Evolutionary conservation across 2,329 filamentous ascomycete genomes (phyloP).

Genomic region (Blastomyces parvus): DNA sequence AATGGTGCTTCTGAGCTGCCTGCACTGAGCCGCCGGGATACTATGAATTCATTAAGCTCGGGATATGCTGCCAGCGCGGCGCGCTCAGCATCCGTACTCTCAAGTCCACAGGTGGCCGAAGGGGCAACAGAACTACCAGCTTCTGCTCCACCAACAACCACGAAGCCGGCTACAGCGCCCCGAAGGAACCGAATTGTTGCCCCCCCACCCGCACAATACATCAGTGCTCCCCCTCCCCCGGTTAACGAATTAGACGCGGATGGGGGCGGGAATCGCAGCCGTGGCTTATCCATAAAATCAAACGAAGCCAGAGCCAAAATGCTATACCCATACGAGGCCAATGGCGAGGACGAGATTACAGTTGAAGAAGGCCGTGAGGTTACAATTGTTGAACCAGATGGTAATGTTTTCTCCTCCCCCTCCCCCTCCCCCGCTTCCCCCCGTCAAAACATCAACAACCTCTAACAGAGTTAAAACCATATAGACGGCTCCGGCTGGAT

Average conservation of each 20-base stretch:
- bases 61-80: conserved; percentile 74
- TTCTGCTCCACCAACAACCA: conserved; percentile 31
- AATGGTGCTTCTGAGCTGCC: conserved; percentile 51
- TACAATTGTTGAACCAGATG: conserved; percentile 71
- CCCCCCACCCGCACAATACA: conserved; percentile 73
- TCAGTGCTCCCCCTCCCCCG: conserved; percentile 52
- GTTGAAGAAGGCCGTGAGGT: conserved; percentile 73
- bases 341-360: conserved; percentile 68
- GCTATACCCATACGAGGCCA: conserved; percentile 78
- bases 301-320: conserved; percentile 68
- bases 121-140: conserved; percentile 35
- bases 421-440: not conserved
- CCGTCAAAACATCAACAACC: not conserved
- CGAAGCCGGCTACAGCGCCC: conserved; percentile 39
- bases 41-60: conserved; percentile 81
- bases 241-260: conserved; percentile 33
- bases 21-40: conserved; percentile 66
- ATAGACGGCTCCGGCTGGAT: conserved; percentile 87
- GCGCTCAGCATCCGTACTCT: conserved; percentile 59
- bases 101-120: conserved; percentile 42
- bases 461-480: not conserved
- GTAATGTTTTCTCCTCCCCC: conserved; percentile 45
- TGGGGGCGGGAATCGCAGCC: conserved; percentile 13
- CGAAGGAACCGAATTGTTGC: conserved; percentile 55
- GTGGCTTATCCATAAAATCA: conserved; percentile 25